Conservation (phyloP, 768 basidiomycete species). For the Tulasnella sp. region DNA sequence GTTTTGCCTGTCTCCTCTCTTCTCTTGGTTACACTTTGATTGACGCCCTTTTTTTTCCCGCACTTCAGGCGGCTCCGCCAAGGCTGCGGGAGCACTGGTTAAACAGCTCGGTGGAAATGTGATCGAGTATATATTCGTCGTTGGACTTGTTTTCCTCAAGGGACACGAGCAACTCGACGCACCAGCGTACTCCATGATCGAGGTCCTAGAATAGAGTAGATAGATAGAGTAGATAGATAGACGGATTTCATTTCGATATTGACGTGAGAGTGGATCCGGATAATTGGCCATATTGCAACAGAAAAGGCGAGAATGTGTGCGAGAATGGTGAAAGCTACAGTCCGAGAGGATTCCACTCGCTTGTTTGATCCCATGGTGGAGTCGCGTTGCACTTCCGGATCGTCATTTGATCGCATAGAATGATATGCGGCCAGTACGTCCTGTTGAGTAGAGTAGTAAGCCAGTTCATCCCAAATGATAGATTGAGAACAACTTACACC, state of each 20-base stretch:
- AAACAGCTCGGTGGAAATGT: constrained; percentile 72
- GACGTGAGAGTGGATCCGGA: too few species aligned
- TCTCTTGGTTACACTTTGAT: constrained; percentile 1
- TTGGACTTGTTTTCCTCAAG: constrained; percentile 68
- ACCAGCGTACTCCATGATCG: constrained; percentile 79
- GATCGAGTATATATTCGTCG: constrained; percentile 89
- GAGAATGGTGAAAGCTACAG: background rate
- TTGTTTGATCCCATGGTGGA: constrained; percentile 5
- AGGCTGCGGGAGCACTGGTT: constrained; percentile 84
- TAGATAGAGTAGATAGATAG: too few species aligned
- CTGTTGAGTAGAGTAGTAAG: background rate
- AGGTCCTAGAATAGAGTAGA: constrained; percentile 33
- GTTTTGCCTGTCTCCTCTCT: background rate
- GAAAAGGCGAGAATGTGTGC: too few species aligned
- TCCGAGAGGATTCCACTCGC: background rate
- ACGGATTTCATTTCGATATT: too few species aligned
- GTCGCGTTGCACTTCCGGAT: background rate
- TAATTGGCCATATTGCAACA: too few species aligned
- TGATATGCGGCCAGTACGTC: constrained; percentile 5
- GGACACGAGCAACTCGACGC: constrained; percentile 71
- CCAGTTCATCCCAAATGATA: too few species aligned
- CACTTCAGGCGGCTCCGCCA: constrained; percentile 74
- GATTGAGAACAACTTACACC: constrained; percentile 6
- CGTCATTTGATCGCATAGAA: constrained; percentile 11
- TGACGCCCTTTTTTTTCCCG: background rate